These are phyloP conservation scores for Candida qinlingensis DNA, from an alignment of 805 yeast genomes.

Conservation along the genomic window DNA sequence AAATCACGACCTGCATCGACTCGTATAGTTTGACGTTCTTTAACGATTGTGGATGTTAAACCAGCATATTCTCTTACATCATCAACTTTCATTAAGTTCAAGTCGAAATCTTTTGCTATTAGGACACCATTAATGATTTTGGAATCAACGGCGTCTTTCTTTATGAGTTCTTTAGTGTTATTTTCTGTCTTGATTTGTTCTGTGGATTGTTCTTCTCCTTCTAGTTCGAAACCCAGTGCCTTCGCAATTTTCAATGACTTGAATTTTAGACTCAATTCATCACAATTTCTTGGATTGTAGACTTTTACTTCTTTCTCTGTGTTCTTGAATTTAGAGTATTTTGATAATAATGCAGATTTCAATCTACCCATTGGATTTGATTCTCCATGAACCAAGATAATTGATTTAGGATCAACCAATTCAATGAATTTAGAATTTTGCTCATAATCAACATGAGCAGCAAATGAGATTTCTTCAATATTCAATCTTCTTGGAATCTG, in stretches of 20 bases:
- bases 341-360: slow-evolving; percentile 85
- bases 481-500: slow-evolving; percentile 81
- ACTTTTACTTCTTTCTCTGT: slow-evolving; percentile 89
- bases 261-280: slow-evolving; percentile 67
- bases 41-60: slow-evolving; percentile 75
- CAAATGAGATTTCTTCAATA: slow-evolving; percentile 93
- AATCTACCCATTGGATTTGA: slow-evolving; percentile 97
- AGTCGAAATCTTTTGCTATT: slow-evolving; percentile 86
- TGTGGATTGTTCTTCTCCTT: slow-evolving; percentile 21
- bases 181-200: not conserved
- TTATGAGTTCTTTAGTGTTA: not conserved
- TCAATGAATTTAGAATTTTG: slow-evolving; percentile 92
- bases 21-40: slow-evolving; percentile 72
- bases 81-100: slow-evolving; percentile 74
- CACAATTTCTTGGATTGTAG: slow-evolving; percentile 89
- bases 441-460: slow-evolving; percentile 98
- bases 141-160: slow-evolving; percentile 25
- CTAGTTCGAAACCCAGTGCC: slow-evolving; percentile 56
- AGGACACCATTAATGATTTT: slow-evolving; percentile 71
- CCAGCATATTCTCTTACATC: slow-evolving; percentile 89
- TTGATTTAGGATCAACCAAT: slow-evolving; percentile 73
- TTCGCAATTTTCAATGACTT: slow-evolving; percentile 83
- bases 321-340: slow-evolving; percentile 73
- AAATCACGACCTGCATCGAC: slow-evolving; percentile 79
- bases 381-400: slow-evolving; percentile 95